Evolutionary conservation across 306 rosid genomes (phyloP).

Genomic region (Acacia confusa): DNA sequence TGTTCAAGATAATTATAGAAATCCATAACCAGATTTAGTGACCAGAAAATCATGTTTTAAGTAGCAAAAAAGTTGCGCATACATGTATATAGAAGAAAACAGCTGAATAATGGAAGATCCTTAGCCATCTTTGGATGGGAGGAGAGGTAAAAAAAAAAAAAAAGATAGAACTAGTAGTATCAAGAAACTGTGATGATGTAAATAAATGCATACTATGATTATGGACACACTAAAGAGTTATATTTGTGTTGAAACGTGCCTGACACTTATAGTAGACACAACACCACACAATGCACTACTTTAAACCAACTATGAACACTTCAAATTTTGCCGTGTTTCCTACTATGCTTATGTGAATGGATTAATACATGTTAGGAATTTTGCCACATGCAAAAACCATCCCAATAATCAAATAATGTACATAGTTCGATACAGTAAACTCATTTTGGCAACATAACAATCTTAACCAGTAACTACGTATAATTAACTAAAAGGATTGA

Average conservation of each 20-base stretch:
- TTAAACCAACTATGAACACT: not conserved
- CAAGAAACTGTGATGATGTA: not conserved
- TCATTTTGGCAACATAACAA: not conserved
- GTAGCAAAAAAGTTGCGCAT: not conserved
- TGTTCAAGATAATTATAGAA: not conserved
- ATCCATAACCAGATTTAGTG: not conserved
- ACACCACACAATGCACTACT: not conserved
- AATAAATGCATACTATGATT: not conserved
- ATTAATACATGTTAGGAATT: not conserved
- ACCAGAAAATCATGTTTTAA: not conserved
- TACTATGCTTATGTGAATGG: not conserved
- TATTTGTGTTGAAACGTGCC: not conserved
- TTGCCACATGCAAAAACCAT: constrained; percentile 3
- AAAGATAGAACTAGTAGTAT: not conserved
- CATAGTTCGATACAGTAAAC: constrained; percentile 18
- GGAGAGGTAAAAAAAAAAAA: not conserved
- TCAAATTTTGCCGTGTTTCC: not conserved
- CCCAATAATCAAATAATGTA: not conserved
- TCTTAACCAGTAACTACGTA: not conserved
- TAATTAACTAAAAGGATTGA: constrained; percentile 6
- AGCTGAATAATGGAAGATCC: not conserved
- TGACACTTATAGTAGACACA: not conserved
- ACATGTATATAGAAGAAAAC: not conserved
- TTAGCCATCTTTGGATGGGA: not conserved
- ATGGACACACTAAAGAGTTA: not conserved